phyloP scores from a whole-genome alignment of 2,329 filamentous ascomycete species.

The Colletotrichum lupini region DNA sequence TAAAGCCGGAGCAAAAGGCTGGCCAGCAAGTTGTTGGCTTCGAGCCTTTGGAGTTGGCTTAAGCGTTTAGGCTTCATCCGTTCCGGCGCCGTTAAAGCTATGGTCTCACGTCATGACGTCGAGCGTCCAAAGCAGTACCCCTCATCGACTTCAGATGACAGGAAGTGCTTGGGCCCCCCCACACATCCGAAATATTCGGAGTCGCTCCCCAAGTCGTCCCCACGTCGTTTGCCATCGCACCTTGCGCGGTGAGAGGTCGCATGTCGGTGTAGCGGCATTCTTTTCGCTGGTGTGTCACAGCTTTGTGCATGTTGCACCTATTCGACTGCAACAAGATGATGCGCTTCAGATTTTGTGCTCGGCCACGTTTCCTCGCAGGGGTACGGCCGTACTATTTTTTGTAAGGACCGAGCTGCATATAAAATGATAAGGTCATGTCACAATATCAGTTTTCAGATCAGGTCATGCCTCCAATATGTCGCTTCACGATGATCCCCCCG shows the following conservation, averaged over 20 bases:
- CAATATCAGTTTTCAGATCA: conserved; percentile 25
- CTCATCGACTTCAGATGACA: conserved; percentile 8
- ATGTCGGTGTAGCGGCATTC: conserved; percentile 6
- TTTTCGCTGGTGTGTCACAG: conserved; percentile 9
- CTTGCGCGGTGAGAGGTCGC: background rate
- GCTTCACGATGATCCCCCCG: background rate
- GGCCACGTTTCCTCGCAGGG: background rate
- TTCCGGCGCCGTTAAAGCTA: background rate
- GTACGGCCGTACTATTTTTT: background rate
- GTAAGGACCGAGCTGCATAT: conserved; percentile 22
- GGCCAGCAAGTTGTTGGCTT: background rate
- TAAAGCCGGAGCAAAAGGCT: background rate
- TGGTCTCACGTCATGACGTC: background rate
- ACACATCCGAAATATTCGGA: background rate
- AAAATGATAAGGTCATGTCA: background rate
- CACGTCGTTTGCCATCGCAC: conserved; percentile 3
- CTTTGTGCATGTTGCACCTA: background rate
- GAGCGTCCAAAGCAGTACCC: background rate
- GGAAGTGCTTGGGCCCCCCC: background rate
- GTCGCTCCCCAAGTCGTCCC: too few relatives aligned
- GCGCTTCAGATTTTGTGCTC: background rate
- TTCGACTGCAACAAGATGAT: conserved; percentile 23
- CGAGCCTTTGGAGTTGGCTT: background rate
- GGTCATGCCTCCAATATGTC: background rate
- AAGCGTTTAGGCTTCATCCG: conserved; percentile 3